Evolutionary conservation across 371 early-diverging fungal species (phyloP), one percentile per base, ranked within the genome.

Genomic region (Mucor circinelloides): DNA sequence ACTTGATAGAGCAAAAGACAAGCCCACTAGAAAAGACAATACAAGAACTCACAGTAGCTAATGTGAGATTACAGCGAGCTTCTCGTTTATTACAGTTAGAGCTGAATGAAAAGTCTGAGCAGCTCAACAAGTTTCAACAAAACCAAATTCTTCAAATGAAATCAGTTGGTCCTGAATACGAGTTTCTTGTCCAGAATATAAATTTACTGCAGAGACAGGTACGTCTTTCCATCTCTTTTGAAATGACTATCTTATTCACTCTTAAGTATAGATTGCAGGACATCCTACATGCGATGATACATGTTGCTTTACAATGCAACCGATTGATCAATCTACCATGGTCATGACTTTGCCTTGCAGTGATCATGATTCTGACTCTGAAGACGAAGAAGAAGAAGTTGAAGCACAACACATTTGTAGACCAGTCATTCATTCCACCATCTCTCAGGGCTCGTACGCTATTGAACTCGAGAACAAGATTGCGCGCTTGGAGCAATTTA

Each of bases 161-260:
- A 66, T 70, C 69, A 13, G 82, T 81, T 13, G 84, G 84, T 8
- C 84, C 84, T 48, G 84, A 84, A 58, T 84, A 84, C 63, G 84
- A 84, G 50, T 84, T 75, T 65, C 59, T 84, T 4, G 84, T 84
- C n/a, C 84, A 84, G 64, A 81, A 81, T 76, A 73, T 84, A n/a
- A 84, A 84, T 55, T 30, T 84, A 44, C 75, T 84, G 19, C 80
- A 84, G 32, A 77, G 82, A 66, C 82, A 84, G 78, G 82, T 78
- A 70, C 71, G 46, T 71, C 40, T 63, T n/a, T 63, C 6, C 42
- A 15, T 40, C 32, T 60, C 4, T 44, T 30, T 31, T 34, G 34
- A 34, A 42, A 1, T 31, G 32, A 2, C 15, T 52, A 1, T 10
- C 30, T 44, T 58, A 21, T 48, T 48, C 7, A 21, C 21, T 3